Evolutionary conservation across 495 filamentous ascomycete species (phyloP).

Genomic region (Tuber melanosporum): DNA sequence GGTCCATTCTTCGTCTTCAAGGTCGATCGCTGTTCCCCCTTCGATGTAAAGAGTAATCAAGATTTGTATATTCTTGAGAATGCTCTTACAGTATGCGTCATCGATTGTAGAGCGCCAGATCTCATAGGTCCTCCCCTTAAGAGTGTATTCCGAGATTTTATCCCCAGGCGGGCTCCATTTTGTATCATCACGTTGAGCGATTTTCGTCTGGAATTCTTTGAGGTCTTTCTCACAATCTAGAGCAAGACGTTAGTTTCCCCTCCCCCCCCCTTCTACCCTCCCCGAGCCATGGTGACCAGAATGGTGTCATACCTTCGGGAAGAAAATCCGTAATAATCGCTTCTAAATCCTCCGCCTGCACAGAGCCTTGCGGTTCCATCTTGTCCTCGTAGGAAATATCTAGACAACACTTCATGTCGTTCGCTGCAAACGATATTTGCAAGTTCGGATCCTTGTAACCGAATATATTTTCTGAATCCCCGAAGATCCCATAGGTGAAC

Average conservation of each 20-base stretch:
- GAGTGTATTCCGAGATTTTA: not conserved
- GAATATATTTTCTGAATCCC: constrained; percentile 81
- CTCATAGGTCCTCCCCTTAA: constrained; percentile 44
- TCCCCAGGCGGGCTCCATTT: constrained; percentile 6
- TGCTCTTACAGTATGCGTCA: constrained; percentile 49
- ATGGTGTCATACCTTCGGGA: constrained; percentile 52
- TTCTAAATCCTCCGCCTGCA: constrained; percentile 60
- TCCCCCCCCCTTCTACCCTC: not conserved
- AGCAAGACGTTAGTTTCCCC: not conserved
- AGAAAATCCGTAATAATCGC: constrained; percentile 61
- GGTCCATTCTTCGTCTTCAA: constrained; percentile 67
- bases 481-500: constrained; percentile 89
- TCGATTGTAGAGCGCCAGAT: constrained; percentile 51
- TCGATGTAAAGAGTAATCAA: constrained; percentile 86
- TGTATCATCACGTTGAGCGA: not conserved
- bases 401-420: constrained; percentile 71
- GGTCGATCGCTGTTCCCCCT: constrained; percentile 64
- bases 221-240: constrained; percentile 23
- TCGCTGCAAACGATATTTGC: constrained; percentile 68
- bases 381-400: constrained; percentile 65
- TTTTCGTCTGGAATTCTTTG: constrained; percentile 19
- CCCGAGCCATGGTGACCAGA: not conserved
- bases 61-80: constrained; percentile 68
- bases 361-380: constrained; percentile 65
- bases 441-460: constrained; percentile 77